phyloP scores from a whole-genome alignment of 2,329 filamentous ascomycete genomes.

The Ascocoryne sarcoides region DNA sequence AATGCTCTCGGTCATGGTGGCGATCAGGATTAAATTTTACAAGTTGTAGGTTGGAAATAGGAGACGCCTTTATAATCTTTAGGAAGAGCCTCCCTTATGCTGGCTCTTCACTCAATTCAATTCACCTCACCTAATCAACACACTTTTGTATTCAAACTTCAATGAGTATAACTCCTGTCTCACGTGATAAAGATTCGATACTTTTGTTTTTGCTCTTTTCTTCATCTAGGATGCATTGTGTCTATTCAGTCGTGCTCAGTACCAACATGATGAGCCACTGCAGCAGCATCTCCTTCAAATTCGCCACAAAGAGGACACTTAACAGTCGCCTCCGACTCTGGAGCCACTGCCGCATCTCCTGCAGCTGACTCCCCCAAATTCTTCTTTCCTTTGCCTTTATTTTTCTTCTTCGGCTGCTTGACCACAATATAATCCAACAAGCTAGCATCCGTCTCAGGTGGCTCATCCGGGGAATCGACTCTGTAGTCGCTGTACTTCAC shows the following conservation, averaged over 20 bases:
- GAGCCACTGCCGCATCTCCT: background rate
- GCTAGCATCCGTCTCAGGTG: constrained; percentile 8
- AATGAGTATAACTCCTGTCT: too few relatives aligned
- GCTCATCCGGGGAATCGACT: constrained; percentile 12
- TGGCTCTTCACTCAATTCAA: too few relatives aligned
- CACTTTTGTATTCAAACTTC: too few relatives aligned
- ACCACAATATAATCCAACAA: constrained; percentile 18
- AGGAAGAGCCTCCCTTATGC: too few relatives aligned
- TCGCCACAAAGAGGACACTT: constrained; percentile 25
- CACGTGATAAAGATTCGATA: too few relatives aligned
- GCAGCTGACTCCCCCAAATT: background rate
- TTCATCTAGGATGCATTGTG: too few relatives aligned
- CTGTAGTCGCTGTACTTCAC: constrained; percentile 14
- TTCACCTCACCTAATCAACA: too few relatives aligned
- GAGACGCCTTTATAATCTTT: too few relatives aligned
- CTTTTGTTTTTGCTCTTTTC: too few relatives aligned
- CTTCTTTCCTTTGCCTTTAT: constrained; percentile 3
- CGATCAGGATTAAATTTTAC: too few relatives aligned
- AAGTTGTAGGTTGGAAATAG: too few relatives aligned
- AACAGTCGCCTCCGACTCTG: background rate
- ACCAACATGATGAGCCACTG: constrained; percentile 25
- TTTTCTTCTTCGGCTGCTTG: constrained; percentile 8
- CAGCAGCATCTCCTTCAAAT: constrained; percentile 25
- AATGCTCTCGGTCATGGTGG: too few relatives aligned
- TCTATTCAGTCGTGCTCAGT: constrained; percentile 24